phyloP scores from a whole-genome alignment of 345 rosid genomes.

The Triadica sebifera region DNA sequence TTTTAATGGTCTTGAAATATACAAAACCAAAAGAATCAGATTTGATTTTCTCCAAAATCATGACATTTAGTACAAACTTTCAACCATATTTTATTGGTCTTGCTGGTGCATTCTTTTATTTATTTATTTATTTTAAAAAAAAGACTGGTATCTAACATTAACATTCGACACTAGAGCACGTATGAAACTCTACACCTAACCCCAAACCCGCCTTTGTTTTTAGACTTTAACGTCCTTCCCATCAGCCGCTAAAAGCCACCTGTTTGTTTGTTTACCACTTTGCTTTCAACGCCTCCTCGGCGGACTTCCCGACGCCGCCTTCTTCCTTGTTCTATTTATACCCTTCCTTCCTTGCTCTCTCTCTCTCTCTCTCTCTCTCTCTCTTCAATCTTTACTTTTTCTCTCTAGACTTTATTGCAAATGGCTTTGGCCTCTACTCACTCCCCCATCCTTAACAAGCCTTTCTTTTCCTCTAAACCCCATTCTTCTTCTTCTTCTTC shows the following conservation, averaged over 20 bases:
- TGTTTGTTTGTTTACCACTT: neutral
- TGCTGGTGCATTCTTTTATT: no score
- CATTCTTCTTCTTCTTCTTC: constrained; percentile 26
- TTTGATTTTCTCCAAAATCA: no score
- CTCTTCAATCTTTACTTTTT: neutral
- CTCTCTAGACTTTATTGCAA: neutral
- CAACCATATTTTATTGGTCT: no score
- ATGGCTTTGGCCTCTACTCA: constrained; percentile 58
- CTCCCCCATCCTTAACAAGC: constrained; percentile 34
- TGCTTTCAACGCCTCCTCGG: constrained; percentile 33
- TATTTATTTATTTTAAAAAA: no score
- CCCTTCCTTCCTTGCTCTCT: neutral
- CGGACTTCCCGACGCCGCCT: constrained; percentile 33
- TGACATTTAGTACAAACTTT: no score
- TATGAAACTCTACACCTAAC: neutral
- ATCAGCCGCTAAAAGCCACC: constrained; percentile 10
- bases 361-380: no score
- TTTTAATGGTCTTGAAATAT: no score
- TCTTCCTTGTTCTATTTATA: constrained; percentile 15
- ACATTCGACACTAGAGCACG: no score
- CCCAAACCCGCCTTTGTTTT: neutral
- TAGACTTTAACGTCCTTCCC: neutral
- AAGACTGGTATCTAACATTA: no score
- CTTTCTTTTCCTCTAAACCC: constrained; percentile 33
- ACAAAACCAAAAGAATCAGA: no score